These are phyloP conservation scores for Didymella lethalis DNA, from an alignment of 2,329 filamentous ascomycete genomes.

Conservation along the genomic window DNA sequence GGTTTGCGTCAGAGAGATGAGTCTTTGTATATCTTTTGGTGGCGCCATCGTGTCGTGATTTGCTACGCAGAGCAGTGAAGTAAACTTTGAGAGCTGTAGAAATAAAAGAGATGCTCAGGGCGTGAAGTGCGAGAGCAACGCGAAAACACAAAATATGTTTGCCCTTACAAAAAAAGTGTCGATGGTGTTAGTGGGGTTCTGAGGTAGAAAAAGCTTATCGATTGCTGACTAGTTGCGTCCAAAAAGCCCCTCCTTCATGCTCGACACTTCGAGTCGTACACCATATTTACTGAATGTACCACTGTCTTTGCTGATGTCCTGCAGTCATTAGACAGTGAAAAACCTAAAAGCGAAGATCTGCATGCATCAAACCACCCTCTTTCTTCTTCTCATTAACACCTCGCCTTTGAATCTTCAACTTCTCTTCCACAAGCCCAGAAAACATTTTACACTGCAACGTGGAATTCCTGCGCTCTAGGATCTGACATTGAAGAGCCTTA, in stretches of 20 bases:
- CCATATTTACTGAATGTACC: neutral
- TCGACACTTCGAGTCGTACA: neutral
- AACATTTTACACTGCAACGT: too few relatives aligned
- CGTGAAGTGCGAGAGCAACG: neutral
- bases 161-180: slow-evolving; percentile 5
- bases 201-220: slow-evolving; percentile 17
- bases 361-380: too few relatives aligned
- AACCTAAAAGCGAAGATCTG: too few relatives aligned
- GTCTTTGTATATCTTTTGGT: slow-evolving; percentile 37
- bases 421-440: too few relatives aligned
- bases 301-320: too few relatives aligned
- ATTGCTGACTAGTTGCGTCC: slow-evolving; percentile 7
- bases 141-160: neutral
- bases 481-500: too few relatives aligned
- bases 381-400: too few relatives aligned
- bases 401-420: too few relatives aligned
- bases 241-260: neutral
- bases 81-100: neutral
- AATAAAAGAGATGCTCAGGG: neutral
- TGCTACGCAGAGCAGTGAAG: neutral
- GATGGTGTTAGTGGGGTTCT: slow-evolving; percentile 12
- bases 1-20: slow-evolving; percentile 47
- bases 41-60: neutral
- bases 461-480: too few relatives aligned
- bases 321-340: too few relatives aligned